Conservation (phyloP, 2,329 filamentous ascomycete genomes). For the Calonectria honghensis region DNA sequence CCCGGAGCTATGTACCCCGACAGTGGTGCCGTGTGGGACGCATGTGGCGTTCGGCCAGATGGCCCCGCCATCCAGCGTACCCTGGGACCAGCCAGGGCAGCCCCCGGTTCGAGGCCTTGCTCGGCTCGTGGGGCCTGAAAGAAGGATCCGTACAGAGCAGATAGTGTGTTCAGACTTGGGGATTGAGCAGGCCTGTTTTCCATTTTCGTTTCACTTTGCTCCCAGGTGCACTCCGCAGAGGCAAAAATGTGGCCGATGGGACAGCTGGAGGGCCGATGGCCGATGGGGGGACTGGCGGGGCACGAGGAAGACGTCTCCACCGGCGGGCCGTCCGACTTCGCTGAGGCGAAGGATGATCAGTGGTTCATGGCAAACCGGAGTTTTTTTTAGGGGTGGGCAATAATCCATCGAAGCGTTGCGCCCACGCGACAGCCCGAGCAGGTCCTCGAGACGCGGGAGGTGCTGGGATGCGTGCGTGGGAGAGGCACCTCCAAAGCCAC, state of each 20-base stretch:
- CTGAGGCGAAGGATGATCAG: constrained; percentile 34
- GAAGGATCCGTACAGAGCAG: constrained; percentile 45
- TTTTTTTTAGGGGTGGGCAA: constrained; percentile 2
- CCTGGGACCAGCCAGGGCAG: constrained; percentile 47
- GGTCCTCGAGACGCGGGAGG: constrained; percentile 24
- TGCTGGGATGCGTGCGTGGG: constrained; percentile 15
- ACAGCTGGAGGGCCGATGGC: constrained; percentile 31
- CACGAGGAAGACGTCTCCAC: constrained; percentile 37
- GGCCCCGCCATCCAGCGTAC: constrained; percentile 48
- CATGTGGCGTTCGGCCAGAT: constrained; percentile 53
- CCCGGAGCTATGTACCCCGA: constrained; percentile 41
- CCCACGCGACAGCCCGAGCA: constrained; percentile 36
- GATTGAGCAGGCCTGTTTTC: constrained; percentile 40
- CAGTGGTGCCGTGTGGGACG: constrained; percentile 50
- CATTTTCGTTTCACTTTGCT: constrained; percentile 42
- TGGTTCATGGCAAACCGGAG: constrained; percentile 21
- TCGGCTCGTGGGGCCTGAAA: constrained; percentile 47
- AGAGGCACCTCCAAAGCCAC: constrained; percentile 40
- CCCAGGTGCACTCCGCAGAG: constrained; percentile 32
- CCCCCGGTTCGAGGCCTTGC: constrained; percentile 48
- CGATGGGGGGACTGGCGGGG: constrained; percentile 32
- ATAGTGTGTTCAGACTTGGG: constrained; percentile 7
- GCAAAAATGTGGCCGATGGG: constrained; percentile 40
- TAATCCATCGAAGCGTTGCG: constrained; percentile 4
- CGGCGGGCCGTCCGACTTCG: constrained; percentile 42